Conservation (phyloP, 768 basidiomycete species). For the Phanerochaete sordida region DNA sequence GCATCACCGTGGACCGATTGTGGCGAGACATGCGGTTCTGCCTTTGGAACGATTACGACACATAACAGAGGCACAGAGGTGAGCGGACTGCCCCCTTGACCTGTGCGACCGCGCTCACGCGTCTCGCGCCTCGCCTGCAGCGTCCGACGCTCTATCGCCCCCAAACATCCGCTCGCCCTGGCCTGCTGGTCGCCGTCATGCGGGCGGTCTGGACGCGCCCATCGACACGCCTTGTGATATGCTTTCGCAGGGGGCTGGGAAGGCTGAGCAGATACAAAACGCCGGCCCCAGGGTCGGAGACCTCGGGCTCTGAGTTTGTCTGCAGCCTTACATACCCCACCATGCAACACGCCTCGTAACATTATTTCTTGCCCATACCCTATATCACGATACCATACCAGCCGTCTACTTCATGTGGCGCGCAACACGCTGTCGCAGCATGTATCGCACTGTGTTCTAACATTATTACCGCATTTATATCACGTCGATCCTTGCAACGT, state of each 20-base stretch:
- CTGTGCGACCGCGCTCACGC: neutral
- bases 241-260: slow-evolving; percentile 11
- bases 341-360: neutral
- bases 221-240: neutral
- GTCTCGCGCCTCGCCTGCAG: neutral
- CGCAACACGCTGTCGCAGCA: slow-evolving; percentile 14
- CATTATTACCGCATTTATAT: slow-evolving; percentile 1
- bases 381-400: slow-evolving; percentile 7
- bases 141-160: neutral
- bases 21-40: slow-evolving; percentile 67
- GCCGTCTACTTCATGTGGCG: neutral
- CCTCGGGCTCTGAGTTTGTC: slow-evolving; percentile 14
- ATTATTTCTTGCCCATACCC: slow-evolving; percentile 8
- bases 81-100: neutral
- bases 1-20: slow-evolving; percentile 60
- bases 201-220: neutral
- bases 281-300: slow-evolving; percentile 3
- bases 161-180: neutral
- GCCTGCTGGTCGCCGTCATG: slow-evolving; percentile 5
- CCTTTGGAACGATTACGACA: slow-evolving; percentile 48
- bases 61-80: slow-evolving; percentile 23
- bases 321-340: neutral
- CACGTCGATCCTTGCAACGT: slow-evolving; percentile 11
- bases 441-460: slow-evolving; percentile 5
- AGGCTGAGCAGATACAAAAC: slow-evolving; percentile 5